Conservation (phyloP, 169 alveolate genomes). For the Eimeria sp. region DNA sequence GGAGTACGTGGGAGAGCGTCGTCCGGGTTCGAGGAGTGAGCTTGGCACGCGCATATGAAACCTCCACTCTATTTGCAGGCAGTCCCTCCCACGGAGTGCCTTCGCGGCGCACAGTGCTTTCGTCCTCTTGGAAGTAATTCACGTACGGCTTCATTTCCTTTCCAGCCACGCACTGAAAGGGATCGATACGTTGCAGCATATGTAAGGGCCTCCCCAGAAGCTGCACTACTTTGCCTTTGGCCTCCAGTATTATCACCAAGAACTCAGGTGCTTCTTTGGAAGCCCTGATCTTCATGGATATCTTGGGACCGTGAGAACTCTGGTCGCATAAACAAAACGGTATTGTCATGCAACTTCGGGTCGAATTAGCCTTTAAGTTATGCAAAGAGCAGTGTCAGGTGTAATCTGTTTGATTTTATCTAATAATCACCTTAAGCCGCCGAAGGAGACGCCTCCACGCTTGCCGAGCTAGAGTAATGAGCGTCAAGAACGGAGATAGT, state of each 20-base stretch:
- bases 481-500: constrained; percentile 54
- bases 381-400: neutral
- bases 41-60: constrained; percentile 16
- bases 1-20: constrained; percentile 25
- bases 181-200: constrained; percentile 54
- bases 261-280: neutral
- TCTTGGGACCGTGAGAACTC: constrained; percentile 61
- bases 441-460: constrained; percentile 29
- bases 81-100: constrained; percentile 23
- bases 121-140: constrained; percentile 26
- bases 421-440: constrained; percentile 30
- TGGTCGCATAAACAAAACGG: constrained; percentile 6
- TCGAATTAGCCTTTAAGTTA: neutral
- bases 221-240: constrained; percentile 25
- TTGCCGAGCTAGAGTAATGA: constrained; percentile 41
- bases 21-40: neutral
- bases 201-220: constrained; percentile 48
- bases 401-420: neutral
- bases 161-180: constrained; percentile 25
- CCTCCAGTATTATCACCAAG: neutral
- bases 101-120: neutral
- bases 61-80: constrained; percentile 45
- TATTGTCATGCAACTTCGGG: neutral
- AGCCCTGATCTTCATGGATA: neutral
- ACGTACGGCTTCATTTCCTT: neutral